A percentile compares a stretch with the other conserved stretches of the same genome.
These are phyloP conservation scores for Ceratobasidium sp. DNA, from an alignment of 1,284 basidiomycete species.

Conservation along the genomic window DNA sequence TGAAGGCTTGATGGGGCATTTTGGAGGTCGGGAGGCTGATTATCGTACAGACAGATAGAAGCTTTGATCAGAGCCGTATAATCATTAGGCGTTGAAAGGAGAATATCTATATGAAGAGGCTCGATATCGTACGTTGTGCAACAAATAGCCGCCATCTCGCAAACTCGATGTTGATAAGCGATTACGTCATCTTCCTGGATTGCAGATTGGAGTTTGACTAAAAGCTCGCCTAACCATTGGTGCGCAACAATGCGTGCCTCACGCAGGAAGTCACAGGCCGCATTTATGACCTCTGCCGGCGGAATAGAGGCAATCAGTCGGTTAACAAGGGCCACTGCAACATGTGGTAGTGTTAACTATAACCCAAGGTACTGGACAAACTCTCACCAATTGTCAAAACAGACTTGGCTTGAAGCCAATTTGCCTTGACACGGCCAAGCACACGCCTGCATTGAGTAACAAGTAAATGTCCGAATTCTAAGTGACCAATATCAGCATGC, in stretches of 20 bases:
- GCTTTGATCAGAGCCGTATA: constrained; percentile 51
- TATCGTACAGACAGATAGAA: constrained; percentile 50
- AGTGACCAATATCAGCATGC: constrained; percentile 21
- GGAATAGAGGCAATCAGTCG: constrained; percentile 10
- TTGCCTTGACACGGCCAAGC: constrained; percentile 11
- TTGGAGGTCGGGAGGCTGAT: constrained; percentile 43
- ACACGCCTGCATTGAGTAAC: not conserved
- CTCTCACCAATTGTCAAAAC: constrained; percentile 8
- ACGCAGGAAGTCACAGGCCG: constrained; percentile 9
- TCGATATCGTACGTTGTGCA: constrained; percentile 54
- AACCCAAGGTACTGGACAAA: too few relatives aligned
- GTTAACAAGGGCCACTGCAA: too few relatives aligned
- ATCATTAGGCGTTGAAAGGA: constrained; percentile 44
- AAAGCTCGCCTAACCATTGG: constrained; percentile 21
- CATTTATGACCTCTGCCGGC: not conserved
- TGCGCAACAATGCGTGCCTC: constrained; percentile 8
- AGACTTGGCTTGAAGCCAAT: constrained; percentile 23
- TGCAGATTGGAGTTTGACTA: constrained; percentile 45
- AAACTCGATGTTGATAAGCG: constrained; percentile 48
- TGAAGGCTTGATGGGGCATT: not conserved
- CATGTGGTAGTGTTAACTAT: too few relatives aligned
- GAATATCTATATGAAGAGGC: constrained; percentile 4
- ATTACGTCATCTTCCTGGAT: constrained; percentile 44
- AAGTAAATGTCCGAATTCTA: not conserved
- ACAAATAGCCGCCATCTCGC: constrained; percentile 53